Evolutionary conservation across 768 basidiomycete species (phyloP).

Genomic region (Lyophyllum atratum): DNA sequence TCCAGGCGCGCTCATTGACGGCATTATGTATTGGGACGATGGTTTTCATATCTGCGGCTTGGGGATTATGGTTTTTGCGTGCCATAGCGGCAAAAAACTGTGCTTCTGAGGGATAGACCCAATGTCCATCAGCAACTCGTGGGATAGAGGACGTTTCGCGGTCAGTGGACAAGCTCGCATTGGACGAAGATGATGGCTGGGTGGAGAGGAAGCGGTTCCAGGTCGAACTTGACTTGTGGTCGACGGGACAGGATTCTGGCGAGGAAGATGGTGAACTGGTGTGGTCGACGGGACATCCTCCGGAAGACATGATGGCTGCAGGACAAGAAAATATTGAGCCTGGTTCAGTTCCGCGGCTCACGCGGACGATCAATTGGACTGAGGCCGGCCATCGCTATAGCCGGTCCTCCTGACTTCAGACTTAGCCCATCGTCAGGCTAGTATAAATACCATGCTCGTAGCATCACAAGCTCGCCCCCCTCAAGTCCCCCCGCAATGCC

Average conservation of each 20-base stretch:
- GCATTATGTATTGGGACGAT: constrained; percentile 99
- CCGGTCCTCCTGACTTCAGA: not conserved
- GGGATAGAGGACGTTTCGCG: constrained; percentile 92
- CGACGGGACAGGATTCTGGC: constrained; percentile 39
- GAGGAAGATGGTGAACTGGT: constrained; percentile 7
- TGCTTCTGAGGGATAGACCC: constrained; percentile 98
- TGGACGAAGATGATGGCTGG: constrained; percentile 19
- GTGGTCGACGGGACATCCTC: constrained; percentile 65
- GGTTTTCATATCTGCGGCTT: constrained; percentile 87
- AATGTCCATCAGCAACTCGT: constrained; percentile 65
- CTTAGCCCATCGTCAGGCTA: not conserved
- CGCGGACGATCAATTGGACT: not conserved
- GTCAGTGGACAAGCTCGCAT: constrained; percentile 57
- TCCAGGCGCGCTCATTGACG: constrained; percentile 94
- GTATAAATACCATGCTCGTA: constrained; percentile 5
- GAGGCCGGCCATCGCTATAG: constrained; percentile 5
- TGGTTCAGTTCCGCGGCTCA: constrained; percentile 8
- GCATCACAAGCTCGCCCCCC: constrained; percentile 3
- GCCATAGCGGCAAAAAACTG: constrained; percentile 98
- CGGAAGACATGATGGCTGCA: constrained; percentile 25
- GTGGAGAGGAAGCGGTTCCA: constrained; percentile 45
- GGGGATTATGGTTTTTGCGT: constrained; percentile 90
- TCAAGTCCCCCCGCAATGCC: constrained; percentile 48
- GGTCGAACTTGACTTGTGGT: constrained; percentile 37
- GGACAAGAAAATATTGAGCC: constrained; percentile 6